Evolutionary conservation across 2,329 filamentous ascomycete species (phyloP), one percentile per base, ranked within the genome.

Genomic region (Sordariomycetes sp.): DNA sequence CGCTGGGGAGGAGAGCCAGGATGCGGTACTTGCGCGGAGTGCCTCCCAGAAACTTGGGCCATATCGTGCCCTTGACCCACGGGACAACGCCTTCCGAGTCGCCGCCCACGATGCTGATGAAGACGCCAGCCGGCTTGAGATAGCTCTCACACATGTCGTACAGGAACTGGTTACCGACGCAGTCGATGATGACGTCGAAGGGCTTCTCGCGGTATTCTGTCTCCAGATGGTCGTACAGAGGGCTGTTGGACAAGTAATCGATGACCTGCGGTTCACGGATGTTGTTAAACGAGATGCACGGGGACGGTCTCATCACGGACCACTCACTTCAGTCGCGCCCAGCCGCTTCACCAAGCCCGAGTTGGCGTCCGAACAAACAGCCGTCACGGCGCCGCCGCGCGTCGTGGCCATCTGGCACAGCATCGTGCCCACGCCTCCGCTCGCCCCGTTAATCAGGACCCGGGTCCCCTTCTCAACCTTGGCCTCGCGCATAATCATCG

Each of bases 401-500:
- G 58, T 62, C 18, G 35, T 55, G 32, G 65, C 63, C 14, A 63
- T 60, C 59, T 67, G 66, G 24, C 61, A 53, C 32, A 65, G 50
- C 11, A 64, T 54, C 24, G 54, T 62, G 3, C 61, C 65, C 20
- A 67, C 65, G 22, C 65, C 65, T 5, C 64, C 65, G 35, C 63
- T 66, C 8, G 62, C 65, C n/a, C 65, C 65, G 53, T 67, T 65
- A 1, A 66, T 40, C 11, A 66, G 54, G 32, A 62, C 62, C 32
- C 59, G 62, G 37, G 67, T 61, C 3, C 65, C 65, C 2, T 16
- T 6, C 54, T 53, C 52, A 5, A 70, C 43, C 2, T 57, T 46
- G 0, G 67, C 63, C 43, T 66, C 64, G 10, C 59, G 61, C 48
- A 70, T 48, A 55, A 69, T 58, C 14, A 68, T 57, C n/a, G 61